Evolutionary conservation across 129 eudicot species (phyloP), one percentile per base, ranked within the genome.

Genomic region (Flaveria trinervia): DNA sequence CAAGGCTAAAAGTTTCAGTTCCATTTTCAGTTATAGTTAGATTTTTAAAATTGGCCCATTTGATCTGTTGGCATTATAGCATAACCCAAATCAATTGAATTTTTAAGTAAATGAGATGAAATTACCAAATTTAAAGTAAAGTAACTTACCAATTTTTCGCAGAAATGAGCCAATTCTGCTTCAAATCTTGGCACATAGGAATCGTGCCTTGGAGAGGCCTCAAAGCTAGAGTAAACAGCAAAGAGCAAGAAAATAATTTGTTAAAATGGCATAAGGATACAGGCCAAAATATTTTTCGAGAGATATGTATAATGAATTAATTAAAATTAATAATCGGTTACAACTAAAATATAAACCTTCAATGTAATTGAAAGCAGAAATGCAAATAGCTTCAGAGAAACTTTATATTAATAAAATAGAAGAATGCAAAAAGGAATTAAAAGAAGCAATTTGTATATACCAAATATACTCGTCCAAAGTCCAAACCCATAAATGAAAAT

Each of bases 111-210:
- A 65, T 0, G 26, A 26, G 70, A 30, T 65, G 25, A 36, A 65
- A 16, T 10, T 43, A 39, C 57, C 52, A 69, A 22, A 57, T 46
- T 43, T n/a, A 9, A 52, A 33, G 51, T 46, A 30, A 64, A 57
- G 69, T 0, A 62, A 69, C 97, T 75, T 84, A 83, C 99, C 99
- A 94, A 83, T 77, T 89, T 94, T 85, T 94, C 97, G 43, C 99
- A 94, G 83, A 84, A 94, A 78, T 91, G 97, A 26, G 97, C 97
- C 72, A 94, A 88, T 76, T 94, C 97, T 65, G 93, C 97, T 92
- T 94, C 99, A 80, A 94, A 94, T 79, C 85, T 88, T 56, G 97
- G 99, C 80, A 89, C 97, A 70, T 83, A 89, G 26, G 97, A 80
- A 79, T 91, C 99, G 78, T 94, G 99, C 71, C 97, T 89, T 51